Base-by-base conservation (phyloP, 140 eudicot species). In the Cichorium intybus region DNA sequence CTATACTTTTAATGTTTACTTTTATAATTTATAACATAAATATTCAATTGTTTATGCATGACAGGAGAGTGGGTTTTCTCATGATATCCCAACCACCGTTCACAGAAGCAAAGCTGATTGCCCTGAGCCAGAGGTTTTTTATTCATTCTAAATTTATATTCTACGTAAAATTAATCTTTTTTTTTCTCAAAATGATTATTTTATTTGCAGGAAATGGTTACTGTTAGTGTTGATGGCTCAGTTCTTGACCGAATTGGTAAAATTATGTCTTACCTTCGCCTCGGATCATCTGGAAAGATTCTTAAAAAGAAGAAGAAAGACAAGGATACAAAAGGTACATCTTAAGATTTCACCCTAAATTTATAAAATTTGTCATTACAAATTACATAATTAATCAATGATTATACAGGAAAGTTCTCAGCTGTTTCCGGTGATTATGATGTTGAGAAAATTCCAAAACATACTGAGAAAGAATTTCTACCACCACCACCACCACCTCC, bases 31-130 rank as follows among this genome's bases (percentile, higher is more conserved):
- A 60, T 73, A 51, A 77, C 78, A 29, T 62, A 18, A 45, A 49
- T 64, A n/a, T 14, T n/a, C n/a, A n/a, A n/a, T n/a, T 53, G 71
- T 69, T 48, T 66, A 46, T 77, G 58, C 52, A 37, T 75, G 72
- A 49, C 88, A 92, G 98, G 98, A 92, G 74, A 79, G 71, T 74
- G 95, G 90, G 21, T 92, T 82, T 82, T 85, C 87, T 66, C 84
- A 92, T 70, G 98, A 92, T 69, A 92, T 92, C 46, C 98, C 98
- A 11, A 92, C 98, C 21, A 88, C 96, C 43, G 83, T 92, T 71
- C 87, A 92, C 70, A 85, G 96, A 77, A 92, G 98, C 75, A 92
- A 88, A 81, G 96, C 96, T 53, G 98, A 92, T 57, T 92, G 98
- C 77, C 98, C 98, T 39, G 89, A 85, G 31, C 98, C 95, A 39